Percentiles rank a stretch among this genome's conserved stretches.
Conservation (phyloP, 179 eudicot genomes). For the Drosera spatulata region DNA sequence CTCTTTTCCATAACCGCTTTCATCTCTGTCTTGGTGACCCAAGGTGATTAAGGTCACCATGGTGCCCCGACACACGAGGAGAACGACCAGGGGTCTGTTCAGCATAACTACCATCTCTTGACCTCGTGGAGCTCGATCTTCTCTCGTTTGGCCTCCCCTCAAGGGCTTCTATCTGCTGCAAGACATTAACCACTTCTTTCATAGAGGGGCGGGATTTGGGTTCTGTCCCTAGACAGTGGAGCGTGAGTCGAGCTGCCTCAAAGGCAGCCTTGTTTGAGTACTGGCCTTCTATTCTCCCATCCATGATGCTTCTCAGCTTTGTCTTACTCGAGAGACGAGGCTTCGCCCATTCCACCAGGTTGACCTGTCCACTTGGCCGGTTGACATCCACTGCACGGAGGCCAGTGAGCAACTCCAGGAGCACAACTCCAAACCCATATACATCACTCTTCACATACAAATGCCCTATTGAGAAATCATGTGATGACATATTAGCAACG, state of each 20-base stretch:
- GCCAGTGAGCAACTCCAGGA: conserved; percentile 37
- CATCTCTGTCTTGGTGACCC: not conserved
- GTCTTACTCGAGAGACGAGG: conserved; percentile 22
- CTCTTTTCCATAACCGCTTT: not conserved
- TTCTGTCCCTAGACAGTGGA: conserved; percentile 14
- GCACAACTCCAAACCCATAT: conserved; percentile 36
- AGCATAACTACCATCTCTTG: not conserved
- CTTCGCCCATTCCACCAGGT: conserved; percentile 25
- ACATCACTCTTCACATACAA: conserved; percentile 39
- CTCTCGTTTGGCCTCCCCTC: conserved; percentile 10
- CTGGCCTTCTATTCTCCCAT: conserved; percentile 21
- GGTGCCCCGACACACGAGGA: no score
- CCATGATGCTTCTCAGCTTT: conserved; percentile 24
- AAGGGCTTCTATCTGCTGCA: conserved; percentile 16
- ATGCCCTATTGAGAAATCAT: conserved; percentile 18
- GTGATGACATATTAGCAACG: no score
- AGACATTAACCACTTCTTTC: conserved; percentile 21
- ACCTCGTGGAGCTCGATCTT: conserved; percentile 1
- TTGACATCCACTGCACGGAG: conserved; percentile 26
- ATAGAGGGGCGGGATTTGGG: conserved; percentile 25
- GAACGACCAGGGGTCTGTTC: not conserved
- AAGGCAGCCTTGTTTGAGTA: conserved; percentile 25
- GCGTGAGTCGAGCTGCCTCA: conserved; percentile 20
- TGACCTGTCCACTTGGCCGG: conserved; percentile 30
- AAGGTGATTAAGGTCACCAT: not conserved